Conservation (phyloP, 2,329 filamentous ascomycete genomes). For the Penicillium corylophilum region DNA sequence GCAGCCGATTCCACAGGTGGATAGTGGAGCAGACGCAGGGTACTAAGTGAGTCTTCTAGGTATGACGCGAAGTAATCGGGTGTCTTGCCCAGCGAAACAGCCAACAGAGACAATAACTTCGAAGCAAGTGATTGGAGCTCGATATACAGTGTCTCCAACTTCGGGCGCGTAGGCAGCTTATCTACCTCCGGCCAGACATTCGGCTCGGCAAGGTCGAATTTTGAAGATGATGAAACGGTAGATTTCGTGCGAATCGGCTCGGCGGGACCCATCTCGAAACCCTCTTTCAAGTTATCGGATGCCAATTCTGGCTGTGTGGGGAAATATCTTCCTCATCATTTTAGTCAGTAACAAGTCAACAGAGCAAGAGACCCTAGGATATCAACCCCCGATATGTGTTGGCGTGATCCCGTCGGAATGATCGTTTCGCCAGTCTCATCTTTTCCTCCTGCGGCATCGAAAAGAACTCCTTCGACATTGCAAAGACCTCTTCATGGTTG, state of each 20-base stretch:
- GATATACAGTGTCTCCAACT: slow-evolving; percentile 39
- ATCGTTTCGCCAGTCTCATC: slow-evolving; percentile 44
- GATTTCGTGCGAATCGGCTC: slow-evolving; percentile 5
- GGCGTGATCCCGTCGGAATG: slow-evolving; percentile 39
- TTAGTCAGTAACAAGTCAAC: not conserved
- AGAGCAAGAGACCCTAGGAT: not conserved
- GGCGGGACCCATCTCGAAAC: slow-evolving; percentile 46
- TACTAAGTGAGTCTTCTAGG: slow-evolving; percentile 44
- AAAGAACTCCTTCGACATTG: slow-evolving; percentile 43
- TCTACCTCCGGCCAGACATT: slow-evolving; percentile 41
- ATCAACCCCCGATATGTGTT: slow-evolving; percentile 48
- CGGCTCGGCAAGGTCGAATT: slow-evolving; percentile 42
- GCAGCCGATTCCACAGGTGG: slow-evolving; percentile 24
- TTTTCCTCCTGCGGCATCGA: slow-evolving; percentile 37
- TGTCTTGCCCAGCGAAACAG: slow-evolving; percentile 40
- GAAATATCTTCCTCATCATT: slow-evolving; percentile 40
- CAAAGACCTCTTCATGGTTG: slow-evolving; percentile 45
- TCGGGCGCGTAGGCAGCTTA: slow-evolving; percentile 22
- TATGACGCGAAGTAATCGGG: slow-evolving; percentile 43
- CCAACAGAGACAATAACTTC: slow-evolving; percentile 41
- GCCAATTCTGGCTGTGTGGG: slow-evolving; percentile 41
- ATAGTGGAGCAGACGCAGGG: slow-evolving; percentile 48
- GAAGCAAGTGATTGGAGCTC: slow-evolving; percentile 43
- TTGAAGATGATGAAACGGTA: slow-evolving; percentile 12
- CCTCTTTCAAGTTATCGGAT: slow-evolving; percentile 48